These are phyloP conservation scores for Annulohypoxylon maeteangense DNA, from an alignment of 495 filamentous ascomycete genomes.

Conservation along the genomic window DNA sequence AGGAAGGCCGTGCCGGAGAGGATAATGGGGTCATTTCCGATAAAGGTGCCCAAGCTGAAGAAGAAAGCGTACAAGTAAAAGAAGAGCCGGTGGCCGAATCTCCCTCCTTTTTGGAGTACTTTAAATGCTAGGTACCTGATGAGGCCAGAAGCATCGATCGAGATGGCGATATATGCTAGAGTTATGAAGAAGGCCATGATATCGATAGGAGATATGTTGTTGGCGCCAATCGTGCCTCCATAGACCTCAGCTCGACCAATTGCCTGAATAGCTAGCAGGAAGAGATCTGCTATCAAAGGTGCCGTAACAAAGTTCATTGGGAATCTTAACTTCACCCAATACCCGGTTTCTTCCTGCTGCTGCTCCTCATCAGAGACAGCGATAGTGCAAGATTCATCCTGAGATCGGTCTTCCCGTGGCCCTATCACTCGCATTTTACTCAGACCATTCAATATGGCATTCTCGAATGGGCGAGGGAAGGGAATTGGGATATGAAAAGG, in stretches of 20 bases:
- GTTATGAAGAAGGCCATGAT: slow-evolving; percentile 77
- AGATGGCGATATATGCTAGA: slow-evolving; percentile 78
- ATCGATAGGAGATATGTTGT: slow-evolving; percentile 69
- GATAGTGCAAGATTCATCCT: slow-evolving; percentile 6
- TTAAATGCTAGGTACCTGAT: slow-evolving; percentile 74
- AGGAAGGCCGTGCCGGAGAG: slow-evolving; percentile 75
- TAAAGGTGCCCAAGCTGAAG: slow-evolving; percentile 70
- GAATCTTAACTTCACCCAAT: slow-evolving; percentile 59
- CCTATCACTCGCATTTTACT: slow-evolving; percentile 61
- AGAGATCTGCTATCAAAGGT: slow-evolving; percentile 71
- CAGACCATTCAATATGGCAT: slow-evolving; percentile 56
- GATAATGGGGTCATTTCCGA: slow-evolving; percentile 77
- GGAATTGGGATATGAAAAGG: slow-evolving; percentile 69
- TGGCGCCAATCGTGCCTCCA: slow-evolving; percentile 69
- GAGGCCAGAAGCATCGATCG: slow-evolving; percentile 74
- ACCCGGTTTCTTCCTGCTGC: slow-evolving; percentile 35
- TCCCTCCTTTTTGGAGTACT: slow-evolving; percentile 71
- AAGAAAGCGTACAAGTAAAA: slow-evolving; percentile 77
- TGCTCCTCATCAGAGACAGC: slow-evolving; percentile 28
- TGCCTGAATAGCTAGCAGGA: slow-evolving; percentile 69
- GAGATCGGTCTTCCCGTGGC: slow-evolving; percentile 45
- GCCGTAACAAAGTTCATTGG: slow-evolving; percentile 75
- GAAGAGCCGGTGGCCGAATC: slow-evolving; percentile 68
- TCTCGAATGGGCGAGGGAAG: slow-evolving; percentile 59
- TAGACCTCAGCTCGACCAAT: slow-evolving; percentile 70